A percentile compares a stretch with the other conserved stretches of the same genome.
These are phyloP conservation scores for Astraeus odoratus DNA, from an alignment of 768 basidiomycete species.

Conservation along the genomic window DNA sequence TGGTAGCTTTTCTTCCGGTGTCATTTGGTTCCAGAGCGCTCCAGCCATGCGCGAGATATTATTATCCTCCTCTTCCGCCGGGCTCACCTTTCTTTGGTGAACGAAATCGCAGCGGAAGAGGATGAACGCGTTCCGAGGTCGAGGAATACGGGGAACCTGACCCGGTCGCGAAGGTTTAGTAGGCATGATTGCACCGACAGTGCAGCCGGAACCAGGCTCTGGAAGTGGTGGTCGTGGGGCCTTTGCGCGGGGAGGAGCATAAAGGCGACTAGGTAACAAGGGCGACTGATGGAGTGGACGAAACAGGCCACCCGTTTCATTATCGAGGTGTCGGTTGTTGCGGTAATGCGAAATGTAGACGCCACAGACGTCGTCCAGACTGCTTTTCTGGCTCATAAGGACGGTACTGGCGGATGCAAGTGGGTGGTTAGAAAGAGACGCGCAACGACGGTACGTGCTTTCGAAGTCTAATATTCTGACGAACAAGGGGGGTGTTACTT, in stretches of 20 bases:
- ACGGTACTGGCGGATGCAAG: conserved; percentile 13
- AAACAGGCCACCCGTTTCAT: background rate
- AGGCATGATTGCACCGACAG: conserved; percentile 11
- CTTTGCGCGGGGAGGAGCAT: background rate
- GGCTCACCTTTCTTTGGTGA: conserved; percentile 50
- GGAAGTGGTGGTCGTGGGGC: conserved; percentile 12
- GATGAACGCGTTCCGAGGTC: conserved; percentile 75
- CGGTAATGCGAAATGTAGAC: conserved; percentile 21
- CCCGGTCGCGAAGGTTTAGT: conserved; percentile 10
- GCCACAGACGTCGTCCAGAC: conserved; percentile 27
- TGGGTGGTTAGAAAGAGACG: conserved; percentile 1
- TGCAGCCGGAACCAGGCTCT: conserved; percentile 13
- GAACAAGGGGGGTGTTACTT: conserved; percentile 6
- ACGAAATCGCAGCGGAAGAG: conserved; percentile 73
- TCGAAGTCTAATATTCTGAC: background rate
- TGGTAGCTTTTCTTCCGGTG: conserved; percentile 34
- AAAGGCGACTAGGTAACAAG: background rate
- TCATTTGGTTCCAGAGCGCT: conserved; percentile 57
- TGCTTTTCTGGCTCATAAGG: conserved; percentile 20
- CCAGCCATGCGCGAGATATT: conserved; percentile 66
- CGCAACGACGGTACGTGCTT: background rate
- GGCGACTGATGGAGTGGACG: background rate
- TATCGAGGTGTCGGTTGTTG: background rate
- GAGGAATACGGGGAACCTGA: conserved; percentile 47
- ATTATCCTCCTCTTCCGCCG: conserved; percentile 56